Evolutionary conservation across 352 stramenopile genomes (phyloP), one percentile per base, ranked within the genome.

Genomic region (Phytophthora hibernalis): DNA sequence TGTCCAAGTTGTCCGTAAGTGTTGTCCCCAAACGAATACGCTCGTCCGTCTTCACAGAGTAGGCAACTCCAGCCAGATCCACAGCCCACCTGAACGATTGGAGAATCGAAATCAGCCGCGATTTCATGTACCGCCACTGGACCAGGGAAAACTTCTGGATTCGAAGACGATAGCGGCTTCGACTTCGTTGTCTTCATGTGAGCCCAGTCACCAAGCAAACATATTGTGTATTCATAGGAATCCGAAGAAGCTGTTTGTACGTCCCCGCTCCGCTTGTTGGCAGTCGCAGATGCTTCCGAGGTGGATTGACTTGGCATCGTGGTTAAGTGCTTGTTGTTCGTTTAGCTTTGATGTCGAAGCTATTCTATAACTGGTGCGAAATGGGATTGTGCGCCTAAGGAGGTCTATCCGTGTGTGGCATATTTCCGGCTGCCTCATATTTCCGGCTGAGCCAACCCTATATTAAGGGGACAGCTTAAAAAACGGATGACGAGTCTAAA

Each of bases 1-100:
- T 90, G 84, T 0, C 72, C 82, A n/a, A 91, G 72, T 40, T 92
- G 84, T 0, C 82, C 84, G 38, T 87, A 87, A 2, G 68, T 74
- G 40, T 90, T 90, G 59, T 65, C 74, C 0, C 82, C 84, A 12
- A 83, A 82, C 3, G 79, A 83, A 49, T 76, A 93, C 5, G 70
- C 72, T n/a, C 64, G 70, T 3, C 79, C 79, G 30, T 72, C 63
- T 20, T 83, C 72, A 12, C 77, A 82, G 2, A 91, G 61, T 8
- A 90, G 21, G 47, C 71, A 83, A 37, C 78, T 54, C 81, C 81
- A 93, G 21, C 85, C 73, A 5, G 72, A 58, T 2, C 82, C 82
- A 42, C 76, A 85, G 47, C 67, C 78, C 28, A 83, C 66, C 10
- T 87, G 73, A 9, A 63, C 26, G 42, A 92, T 77, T 11, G 68